These are phyloP conservation scores for Aspergillus felis DNA, from an alignment of 2,329 filamentous ascomycete species.

Conservation along the genomic window DNA sequence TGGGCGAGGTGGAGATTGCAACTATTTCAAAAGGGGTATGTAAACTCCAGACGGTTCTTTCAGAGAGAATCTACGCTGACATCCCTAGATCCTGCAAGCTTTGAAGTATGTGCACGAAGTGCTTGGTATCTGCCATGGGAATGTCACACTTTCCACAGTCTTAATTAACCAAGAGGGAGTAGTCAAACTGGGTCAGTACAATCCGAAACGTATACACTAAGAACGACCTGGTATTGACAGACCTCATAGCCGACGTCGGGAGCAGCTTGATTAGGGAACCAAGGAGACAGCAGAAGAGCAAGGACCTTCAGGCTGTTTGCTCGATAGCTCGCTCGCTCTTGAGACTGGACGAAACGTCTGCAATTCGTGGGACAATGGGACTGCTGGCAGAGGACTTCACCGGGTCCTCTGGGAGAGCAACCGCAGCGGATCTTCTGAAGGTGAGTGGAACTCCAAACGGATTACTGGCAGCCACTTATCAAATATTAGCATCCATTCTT, in stretches of 20 bases:
- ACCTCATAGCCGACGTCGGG: constrained; percentile 6
- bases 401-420: constrained; percentile 1
- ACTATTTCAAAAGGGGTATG: constrained; percentile 2
- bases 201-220: neutral
- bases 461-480: neutral
- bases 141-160: neutral
- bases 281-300: neutral
- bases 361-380: constrained; percentile 3
- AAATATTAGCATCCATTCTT: constrained; percentile 8
- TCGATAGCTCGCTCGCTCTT: constrained; percentile 3
- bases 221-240: neutral
- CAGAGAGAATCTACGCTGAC: neutral
- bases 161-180: neutral
- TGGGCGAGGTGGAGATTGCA: constrained; percentile 4
- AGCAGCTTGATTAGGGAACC: constrained; percentile 3
- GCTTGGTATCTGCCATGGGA: constrained; percentile 5
- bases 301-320: constrained; percentile 6
- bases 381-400: constrained; percentile 10
- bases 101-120: constrained; percentile 8
- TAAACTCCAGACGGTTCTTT: neutral
- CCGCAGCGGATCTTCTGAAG: constrained; percentile 7
- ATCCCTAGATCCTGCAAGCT: constrained; percentile 2
- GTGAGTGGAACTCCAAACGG: constrained; percentile 2
- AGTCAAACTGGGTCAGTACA: neutral
- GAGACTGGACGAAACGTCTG: neutral